These are phyloP conservation scores for Echinochloa phyllopogon DNA, from an alignment of 176 grass and related monocot species.

Conservation along the genomic window DNA sequence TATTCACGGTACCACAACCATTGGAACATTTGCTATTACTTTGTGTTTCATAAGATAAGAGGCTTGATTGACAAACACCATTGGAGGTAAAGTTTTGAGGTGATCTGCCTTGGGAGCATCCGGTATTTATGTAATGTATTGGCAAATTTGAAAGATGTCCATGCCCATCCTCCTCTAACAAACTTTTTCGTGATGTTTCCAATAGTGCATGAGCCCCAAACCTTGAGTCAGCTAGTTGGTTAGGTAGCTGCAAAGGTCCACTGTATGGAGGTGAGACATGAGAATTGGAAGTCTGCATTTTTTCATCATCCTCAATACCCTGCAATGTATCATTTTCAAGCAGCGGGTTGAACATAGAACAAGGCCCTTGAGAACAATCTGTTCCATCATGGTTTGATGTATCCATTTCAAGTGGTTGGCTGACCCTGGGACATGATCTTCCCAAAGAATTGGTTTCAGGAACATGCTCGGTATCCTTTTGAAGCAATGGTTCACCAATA, in stretches of 20 bases:
- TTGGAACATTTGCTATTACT: slow-evolving; percentile 35
- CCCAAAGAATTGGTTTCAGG: slow-evolving; percentile 25
- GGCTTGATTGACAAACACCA: slow-evolving; percentile 36
- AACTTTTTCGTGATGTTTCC: slow-evolving; percentile 19
- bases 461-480: background rate
- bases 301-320: slow-evolving; percentile 22
- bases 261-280: slow-evolving; percentile 17
- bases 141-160: slow-evolving; percentile 20
- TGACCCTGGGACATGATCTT: slow-evolving; percentile 29
- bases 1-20: slow-evolving; percentile 20
- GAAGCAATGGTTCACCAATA: slow-evolving; percentile 12
- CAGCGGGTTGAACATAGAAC: slow-evolving; percentile 10
- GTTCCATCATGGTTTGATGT: background rate
- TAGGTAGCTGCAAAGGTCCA: slow-evolving; percentile 47
- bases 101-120: slow-evolving; percentile 28
- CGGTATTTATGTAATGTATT: slow-evolving; percentile 29
- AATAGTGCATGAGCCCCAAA: slow-evolving; percentile 29
- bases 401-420: slow-evolving; percentile 26
- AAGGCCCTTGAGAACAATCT: background rate
- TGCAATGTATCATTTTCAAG: slow-evolving; percentile 36
- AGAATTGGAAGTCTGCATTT: slow-evolving; percentile 38
- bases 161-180: slow-evolving; percentile 22
- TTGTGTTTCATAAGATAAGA: slow-evolving; percentile 38
- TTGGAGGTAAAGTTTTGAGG: slow-evolving; percentile 23
- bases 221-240: slow-evolving; percentile 30